Evolutionary conservation across 2,329 filamentous ascomycete species (phyloP), one percentile per base, ranked within the genome.

Genomic region (Venturia pyrina): DNA sequence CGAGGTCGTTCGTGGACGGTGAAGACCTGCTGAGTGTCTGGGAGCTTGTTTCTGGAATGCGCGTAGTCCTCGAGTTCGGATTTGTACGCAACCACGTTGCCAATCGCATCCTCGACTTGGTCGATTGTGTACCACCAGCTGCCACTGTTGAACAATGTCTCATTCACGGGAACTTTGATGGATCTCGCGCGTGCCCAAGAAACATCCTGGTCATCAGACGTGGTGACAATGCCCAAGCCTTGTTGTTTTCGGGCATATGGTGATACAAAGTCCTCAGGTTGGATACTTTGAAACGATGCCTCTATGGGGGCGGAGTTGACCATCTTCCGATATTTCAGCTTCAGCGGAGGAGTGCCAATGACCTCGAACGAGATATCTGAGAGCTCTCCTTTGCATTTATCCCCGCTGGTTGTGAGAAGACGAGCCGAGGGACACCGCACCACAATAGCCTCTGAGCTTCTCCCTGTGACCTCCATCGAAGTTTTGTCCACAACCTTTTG

Each of bases 121-220:
- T 97, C 91, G 64, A 99, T 87, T 0, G 89, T 88, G 74, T 98
- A 99, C 68, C 89, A 83, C 93, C 93, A 98, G 64, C 87, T 83
- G 19, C 93, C 95, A 63, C 89, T 84, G 7, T 83, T 82, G 62
- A 85, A 86, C 78, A 99, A 86, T 5, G 93, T 93, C 76, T 99
- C 96, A 72, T 96, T 98, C 66, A 99, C 79, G 5, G 91, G 87
- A 24, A 99, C 91, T 11, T 83, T 83, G 44, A 99, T 87, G 50
- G 80, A 87, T 66, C 90, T 88, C 24, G 88, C 80, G 66, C 85
- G 86, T 19, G 91, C 91, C 95, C 95, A 98, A 0, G 89, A 87
- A 43, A 89, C 82, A 69, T 93, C 89, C 60, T 89, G 82, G 40
- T 85, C 81, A 0, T 34, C 63, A 13, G 32, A 24, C 34, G 62